Base-by-base conservation (phyloP, 805 yeast genomes). In the Blastobotrys attinorum region DNA sequence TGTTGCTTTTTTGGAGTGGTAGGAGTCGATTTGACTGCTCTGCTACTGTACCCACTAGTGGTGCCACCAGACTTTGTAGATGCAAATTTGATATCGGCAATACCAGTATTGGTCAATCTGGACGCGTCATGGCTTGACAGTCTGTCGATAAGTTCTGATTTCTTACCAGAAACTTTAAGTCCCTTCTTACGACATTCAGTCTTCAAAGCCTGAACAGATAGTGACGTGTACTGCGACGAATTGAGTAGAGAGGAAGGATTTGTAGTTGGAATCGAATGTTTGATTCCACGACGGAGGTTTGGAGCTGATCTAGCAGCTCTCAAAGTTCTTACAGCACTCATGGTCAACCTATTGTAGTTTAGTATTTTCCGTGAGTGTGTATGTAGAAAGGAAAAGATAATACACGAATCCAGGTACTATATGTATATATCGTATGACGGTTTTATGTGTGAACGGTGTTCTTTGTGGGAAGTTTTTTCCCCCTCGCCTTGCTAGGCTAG, bases 151-250 rank as follows among this genome's bases (percentile, higher is more conserved):
- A 81, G 61, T 23, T 81, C 85, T 7, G 71, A 59, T 54, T 81
- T 81, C 40, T 69, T 69, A 11, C 88, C 88, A n/a, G 76, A 63
- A 0, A 79, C 72, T 52, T 73, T 76, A 47, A 81, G 59, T 0
- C 84, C 83, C 47, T 81, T 70, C 45, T 63, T 65, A 45, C 74
- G 73, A 57, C 85, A 78, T 56, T 80, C 85, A 42, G 58, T 59
- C 55, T 75, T 78, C 51, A 81, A 66, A 1, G 75, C 67, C 43
- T 73, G 72, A 32, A 79, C 62, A 35, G 76, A 75, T 75, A 78
- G 71, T 7, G 58, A 48, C 20, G 58, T 39, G 47, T 56, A 62
- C 37, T 57, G 57, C 15, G 56, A 41, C 4, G 48, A 39, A 16
- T 57, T 49, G 13, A 62, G 54, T 35, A 62, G 46, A 31, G 55